Percentiles rank a stretch among this genome's conserved stretches.
Evolutionary conservation across 2,329 filamentous ascomycete genomes (phyloP).

Genomic region (Colletotrichum sp.): DNA sequence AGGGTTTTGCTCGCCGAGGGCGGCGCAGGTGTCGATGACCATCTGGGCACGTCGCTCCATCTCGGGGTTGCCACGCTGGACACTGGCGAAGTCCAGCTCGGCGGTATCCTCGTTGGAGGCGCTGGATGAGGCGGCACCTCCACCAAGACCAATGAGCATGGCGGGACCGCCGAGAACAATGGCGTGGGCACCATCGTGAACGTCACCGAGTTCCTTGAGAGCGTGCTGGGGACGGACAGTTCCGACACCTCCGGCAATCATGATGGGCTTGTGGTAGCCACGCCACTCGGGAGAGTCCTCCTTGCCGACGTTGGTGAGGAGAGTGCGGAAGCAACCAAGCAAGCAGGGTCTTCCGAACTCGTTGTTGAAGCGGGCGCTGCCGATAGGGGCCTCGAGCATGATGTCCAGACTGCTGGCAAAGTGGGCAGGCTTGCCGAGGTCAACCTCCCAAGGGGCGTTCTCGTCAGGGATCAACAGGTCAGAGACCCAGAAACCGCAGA

Average conservation of each 20-base stretch:
- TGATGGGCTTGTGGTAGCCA: slow-evolving; percentile 98
- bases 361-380: slow-evolving; percentile 95
- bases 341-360: slow-evolving; percentile 93
- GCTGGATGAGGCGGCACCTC: slow-evolving; percentile 91
- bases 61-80: slow-evolving; percentile 96
- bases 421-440: slow-evolving; percentile 88
- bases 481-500: slow-evolving; percentile 93
- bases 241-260: slow-evolving; percentile 95
- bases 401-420: slow-evolving; percentile 95
- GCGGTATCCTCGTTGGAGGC: slow-evolving; percentile 87
- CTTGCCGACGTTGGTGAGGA: slow-evolving; percentile 72
- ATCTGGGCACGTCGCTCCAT: slow-evolving; percentile 95
- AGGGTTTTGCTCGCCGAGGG: slow-evolving; percentile 82
- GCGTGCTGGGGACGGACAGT: slow-evolving; percentile 91
- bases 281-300: slow-evolving; percentile 68
- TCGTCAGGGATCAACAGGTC: slow-evolving; percentile 89
- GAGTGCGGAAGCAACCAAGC: slow-evolving; percentile 88
- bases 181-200: slow-evolving; percentile 86
- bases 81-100: slow-evolving; percentile 95
- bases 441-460: slow-evolving; percentile 85
- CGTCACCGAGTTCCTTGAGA: slow-evolving; percentile 79
- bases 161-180: slow-evolving; percentile 94
- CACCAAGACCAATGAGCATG: slow-evolving; percentile 96
- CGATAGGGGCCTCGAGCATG: slow-evolving; percentile 96
- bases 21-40: slow-evolving; percentile 94